Conservation (phyloP, 495 filamentous ascomycete species). For the Penicillium salamii region DNA sequence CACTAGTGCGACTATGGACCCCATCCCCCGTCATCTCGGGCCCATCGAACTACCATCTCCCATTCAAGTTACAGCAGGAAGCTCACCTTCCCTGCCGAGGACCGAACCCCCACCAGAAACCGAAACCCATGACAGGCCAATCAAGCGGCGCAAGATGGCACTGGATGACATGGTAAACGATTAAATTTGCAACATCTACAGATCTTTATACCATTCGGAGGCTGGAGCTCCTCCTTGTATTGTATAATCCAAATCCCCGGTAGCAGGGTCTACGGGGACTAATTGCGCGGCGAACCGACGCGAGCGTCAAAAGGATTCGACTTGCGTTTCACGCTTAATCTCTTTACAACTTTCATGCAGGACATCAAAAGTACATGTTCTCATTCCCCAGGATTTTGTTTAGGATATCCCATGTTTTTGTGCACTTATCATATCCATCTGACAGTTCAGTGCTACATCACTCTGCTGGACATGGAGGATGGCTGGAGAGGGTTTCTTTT, state of each 20-base stretch:
- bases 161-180: slow-evolving; percentile 49
- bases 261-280: slow-evolving; percentile 37
- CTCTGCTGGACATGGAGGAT: background rate
- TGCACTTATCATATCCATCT: slow-evolving; percentile 1
- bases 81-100: slow-evolving; percentile 14
- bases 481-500: background rate
- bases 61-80: slow-evolving; percentile 7
- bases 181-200: slow-evolving; percentile 14
- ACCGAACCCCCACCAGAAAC: slow-evolving; percentile 19
- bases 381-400: slow-evolving; percentile 8
- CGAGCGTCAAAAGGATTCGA: slow-evolving; percentile 7
- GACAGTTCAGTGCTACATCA: background rate
- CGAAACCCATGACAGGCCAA: slow-evolving; percentile 48
- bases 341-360: background rate
- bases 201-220: slow-evolving; percentile 13
- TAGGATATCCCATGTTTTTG: slow-evolving; percentile 6
- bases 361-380: slow-evolving; percentile 4
- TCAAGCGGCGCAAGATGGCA: slow-evolving; percentile 69
- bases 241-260: slow-evolving; percentile 27
- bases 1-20: slow-evolving; percentile 19
- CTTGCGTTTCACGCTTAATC: slow-evolving; percentile 5
- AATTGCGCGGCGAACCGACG: slow-evolving; percentile 16
- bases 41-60: slow-evolving; percentile 21
- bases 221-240: slow-evolving; percentile 20
- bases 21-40: slow-evolving; percentile 24